A percentile compares a stretch with the other conserved stretches of the same genome.
Evolutionary conservation across 306 rosid genomes (phyloP).

Genomic region (Vigna reflexopilosa): DNA sequence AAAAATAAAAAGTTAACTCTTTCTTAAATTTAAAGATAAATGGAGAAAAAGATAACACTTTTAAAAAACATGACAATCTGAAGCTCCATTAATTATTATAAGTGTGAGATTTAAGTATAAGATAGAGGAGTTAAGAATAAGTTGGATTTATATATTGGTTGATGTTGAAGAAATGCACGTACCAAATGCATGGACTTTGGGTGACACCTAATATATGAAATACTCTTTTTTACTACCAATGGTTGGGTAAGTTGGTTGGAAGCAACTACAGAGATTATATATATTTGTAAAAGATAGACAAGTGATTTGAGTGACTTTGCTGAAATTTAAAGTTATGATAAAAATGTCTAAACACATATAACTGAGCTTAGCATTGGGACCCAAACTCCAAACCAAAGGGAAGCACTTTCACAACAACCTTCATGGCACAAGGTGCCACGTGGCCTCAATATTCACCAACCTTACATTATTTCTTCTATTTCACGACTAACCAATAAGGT

Average conservation of each 20-base stretch:
- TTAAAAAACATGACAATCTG: too few species aligned
- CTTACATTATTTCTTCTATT: constrained; percentile 23
- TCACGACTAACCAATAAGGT: constrained; percentile 9
- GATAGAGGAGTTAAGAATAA: not conserved
- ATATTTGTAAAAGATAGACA: constrained; percentile 15
- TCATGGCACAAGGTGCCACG: not conserved
- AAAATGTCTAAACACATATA: constrained; percentile 33
- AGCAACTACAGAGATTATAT: constrained; percentile 39
- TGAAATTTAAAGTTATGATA: constrained; percentile 42
- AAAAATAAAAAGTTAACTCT: too few species aligned
- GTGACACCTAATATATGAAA: not conserved
- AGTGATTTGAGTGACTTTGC: constrained; percentile 42
- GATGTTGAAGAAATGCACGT: not conserved
- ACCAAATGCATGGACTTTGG: not conserved
- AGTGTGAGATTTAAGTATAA: not conserved
- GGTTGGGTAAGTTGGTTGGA: constrained; percentile 41
- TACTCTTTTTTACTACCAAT: not conserved
- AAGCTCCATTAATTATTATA: too few species aligned
- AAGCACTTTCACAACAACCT: constrained; percentile 39
- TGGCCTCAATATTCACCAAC: constrained; percentile 42
- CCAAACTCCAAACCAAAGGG: constrained; percentile 12
- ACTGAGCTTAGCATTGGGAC: constrained; percentile 41
- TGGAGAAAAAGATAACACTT: too few species aligned
- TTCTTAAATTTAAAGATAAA: too few species aligned
- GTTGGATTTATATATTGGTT: not conserved